Evolutionary conservation across 192 early-diverging fungal species (phyloP).

Genomic region (Coemansia sp.): DNA sequence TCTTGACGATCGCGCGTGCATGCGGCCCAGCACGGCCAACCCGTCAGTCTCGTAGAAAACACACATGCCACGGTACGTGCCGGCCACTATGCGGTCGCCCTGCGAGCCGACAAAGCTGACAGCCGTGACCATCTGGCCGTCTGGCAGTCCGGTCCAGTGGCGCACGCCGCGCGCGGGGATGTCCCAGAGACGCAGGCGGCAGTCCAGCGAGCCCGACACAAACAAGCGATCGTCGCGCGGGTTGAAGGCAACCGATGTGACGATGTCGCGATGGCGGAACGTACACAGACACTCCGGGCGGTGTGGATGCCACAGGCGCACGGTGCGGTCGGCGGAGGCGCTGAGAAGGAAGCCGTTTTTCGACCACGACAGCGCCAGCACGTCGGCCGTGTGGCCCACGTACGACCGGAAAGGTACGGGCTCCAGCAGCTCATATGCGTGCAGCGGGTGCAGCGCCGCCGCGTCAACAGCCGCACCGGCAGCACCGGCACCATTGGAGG

Average conservation of each 20-base stretch:
- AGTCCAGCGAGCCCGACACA: slow-evolving; percentile 75
- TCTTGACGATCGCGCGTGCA: slow-evolving; percentile 61
- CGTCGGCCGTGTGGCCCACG: slow-evolving; percentile 66
- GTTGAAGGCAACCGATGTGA: slow-evolving; percentile 76
- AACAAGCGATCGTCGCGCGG: slow-evolving; percentile 80
- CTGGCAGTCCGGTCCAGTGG: slow-evolving; percentile 70
- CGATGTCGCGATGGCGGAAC: slow-evolving; percentile 74
- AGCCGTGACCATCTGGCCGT: slow-evolving; percentile 72
- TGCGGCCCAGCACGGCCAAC: slow-evolving; percentile 78
- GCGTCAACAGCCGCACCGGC: background rate
- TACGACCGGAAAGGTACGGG: slow-evolving; percentile 70
- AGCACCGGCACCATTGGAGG: background rate
- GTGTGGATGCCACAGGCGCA: slow-evolving; percentile 80
- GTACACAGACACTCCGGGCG: slow-evolving; percentile 70
- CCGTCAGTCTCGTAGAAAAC: slow-evolving; percentile 82
- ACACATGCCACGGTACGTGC: slow-evolving; percentile 70
- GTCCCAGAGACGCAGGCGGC: slow-evolving; percentile 78
- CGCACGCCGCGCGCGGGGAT: slow-evolving; percentile 71
- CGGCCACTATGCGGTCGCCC: slow-evolving; percentile 68
- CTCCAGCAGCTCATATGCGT: slow-evolving; percentile 57
- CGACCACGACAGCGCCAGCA: slow-evolving; percentile 69
- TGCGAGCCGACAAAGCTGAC: slow-evolving; percentile 67
- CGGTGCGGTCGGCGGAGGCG: slow-evolving; percentile 78
- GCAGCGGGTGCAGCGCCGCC: slow-evolving; percentile 36
- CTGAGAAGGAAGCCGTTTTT: slow-evolving; percentile 78